phyloP scores from a whole-genome alignment of 257 asterid genomes.

The Rehmannia glutinosa region DNA sequence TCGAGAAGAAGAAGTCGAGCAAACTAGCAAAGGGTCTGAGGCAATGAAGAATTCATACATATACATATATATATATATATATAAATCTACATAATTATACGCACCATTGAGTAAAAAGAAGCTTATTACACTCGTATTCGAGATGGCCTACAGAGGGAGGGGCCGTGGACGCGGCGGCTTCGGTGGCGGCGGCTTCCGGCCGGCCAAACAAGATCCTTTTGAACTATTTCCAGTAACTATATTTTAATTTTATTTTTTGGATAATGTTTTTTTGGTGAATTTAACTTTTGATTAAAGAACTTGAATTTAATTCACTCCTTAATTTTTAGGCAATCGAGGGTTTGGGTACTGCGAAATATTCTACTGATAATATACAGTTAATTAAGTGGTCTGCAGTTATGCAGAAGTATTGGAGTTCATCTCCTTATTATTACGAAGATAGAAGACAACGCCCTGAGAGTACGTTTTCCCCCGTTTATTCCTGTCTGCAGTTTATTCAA shows the following conservation, averaged over 20 bases:
- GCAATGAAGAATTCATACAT: no score
- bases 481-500: background rate
- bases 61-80: no score
- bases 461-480: constrained; percentile 11
- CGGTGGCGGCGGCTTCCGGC: constrained; percentile 22
- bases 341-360: constrained; percentile 37
- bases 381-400: constrained; percentile 31
- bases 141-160: constrained; percentile 49
- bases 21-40: no score
- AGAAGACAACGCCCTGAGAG: constrained; percentile 27
- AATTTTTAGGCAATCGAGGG: constrained; percentile 41
- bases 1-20: no score
- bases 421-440: constrained; percentile 52
- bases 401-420: constrained; percentile 35
- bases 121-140: background rate
- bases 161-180: constrained; percentile 41
- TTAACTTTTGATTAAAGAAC: background rate
- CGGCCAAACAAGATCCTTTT: constrained; percentile 31
- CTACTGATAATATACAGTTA: constrained; percentile 18
- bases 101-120: background rate
- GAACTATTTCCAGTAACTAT: constrained; percentile 45
- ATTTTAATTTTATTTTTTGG: background rate
- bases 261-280: background rate
- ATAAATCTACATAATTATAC: background rate
- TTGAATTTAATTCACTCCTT: background rate